phyloP scores from a whole-genome alignment of 257 asterid species.

The Thymus mandschuricus region DNA sequence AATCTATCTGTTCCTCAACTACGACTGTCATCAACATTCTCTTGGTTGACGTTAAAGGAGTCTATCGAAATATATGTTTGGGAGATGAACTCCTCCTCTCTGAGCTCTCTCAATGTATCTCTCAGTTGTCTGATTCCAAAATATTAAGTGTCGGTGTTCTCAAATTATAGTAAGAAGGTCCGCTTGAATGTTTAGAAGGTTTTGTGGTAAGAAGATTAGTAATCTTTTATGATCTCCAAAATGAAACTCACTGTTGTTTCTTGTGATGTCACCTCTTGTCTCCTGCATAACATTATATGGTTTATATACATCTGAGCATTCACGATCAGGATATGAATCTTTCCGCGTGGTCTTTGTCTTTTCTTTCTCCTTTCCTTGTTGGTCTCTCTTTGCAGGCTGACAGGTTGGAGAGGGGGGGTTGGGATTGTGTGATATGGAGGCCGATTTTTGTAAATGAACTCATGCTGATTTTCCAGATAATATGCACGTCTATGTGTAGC shows the following conservation, averaged over 20 bases:
- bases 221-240: neutral
- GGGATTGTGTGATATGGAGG: too few relatives aligned
- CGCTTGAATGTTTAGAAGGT: neutral
- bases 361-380: neutral
- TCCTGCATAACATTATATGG: neutral
- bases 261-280: neutral
- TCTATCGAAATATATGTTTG: neutral
- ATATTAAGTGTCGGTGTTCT: neutral
- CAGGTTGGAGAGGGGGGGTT: too few relatives aligned
- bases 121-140: neutral
- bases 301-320: too few relatives aligned
- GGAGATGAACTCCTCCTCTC: neutral
- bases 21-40: neutral
- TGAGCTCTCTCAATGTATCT: neutral
- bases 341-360: neutral
- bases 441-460: neutral
- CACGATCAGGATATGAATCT: too few relatives aligned
- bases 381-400: neutral
- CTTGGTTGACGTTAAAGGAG: neutral
- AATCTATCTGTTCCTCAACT: neutral
- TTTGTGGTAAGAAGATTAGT: neutral
- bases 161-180: neutral
- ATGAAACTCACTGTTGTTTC: conserved; percentile 16
- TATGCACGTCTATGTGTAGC: neutral
- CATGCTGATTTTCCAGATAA: neutral